phyloP scores from a whole-genome alignment of 768 basidiomycete species.

The Harrya chromipes region DNA sequence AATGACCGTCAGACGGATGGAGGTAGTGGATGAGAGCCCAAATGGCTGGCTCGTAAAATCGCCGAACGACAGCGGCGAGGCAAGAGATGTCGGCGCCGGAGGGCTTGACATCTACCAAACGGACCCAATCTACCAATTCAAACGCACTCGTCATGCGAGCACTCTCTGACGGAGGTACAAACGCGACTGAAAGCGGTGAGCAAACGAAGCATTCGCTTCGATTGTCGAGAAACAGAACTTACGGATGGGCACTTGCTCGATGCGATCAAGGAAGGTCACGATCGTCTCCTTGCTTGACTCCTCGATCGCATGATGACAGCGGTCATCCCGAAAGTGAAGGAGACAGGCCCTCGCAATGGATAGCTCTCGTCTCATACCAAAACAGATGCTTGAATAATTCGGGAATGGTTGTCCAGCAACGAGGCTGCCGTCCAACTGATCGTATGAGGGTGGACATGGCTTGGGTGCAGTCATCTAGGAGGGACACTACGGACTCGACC shows the following conservation, averaged over 20 bases:
- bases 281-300: slow-evolving; percentile 20
- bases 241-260: slow-evolving; percentile 48
- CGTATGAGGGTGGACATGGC: slow-evolving; percentile 43
- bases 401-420: slow-evolving; percentile 29
- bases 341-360: slow-evolving; percentile 40
- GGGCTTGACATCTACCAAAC: slow-evolving; percentile 41
- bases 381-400: slow-evolving; percentile 33
- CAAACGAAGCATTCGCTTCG: neutral
- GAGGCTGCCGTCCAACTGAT: slow-evolving; percentile 38
- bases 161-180: slow-evolving; percentile 37
- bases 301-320: neutral
- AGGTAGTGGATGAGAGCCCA: slow-evolving; percentile 42
- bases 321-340: slow-evolving; percentile 23
- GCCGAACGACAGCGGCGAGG: slow-evolving; percentile 37
- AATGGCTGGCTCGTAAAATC: slow-evolving; percentile 42
- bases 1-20: slow-evolving; percentile 37
- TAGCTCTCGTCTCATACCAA: slow-evolving; percentile 46
- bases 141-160: slow-evolving; percentile 42
- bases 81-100: slow-evolving; percentile 38
- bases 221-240: slow-evolving; percentile 23
- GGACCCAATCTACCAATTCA: slow-evolving; percentile 64
- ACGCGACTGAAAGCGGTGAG: neutral
- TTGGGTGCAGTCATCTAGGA: slow-evolving; percentile 78
- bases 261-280: slow-evolving; percentile 41
- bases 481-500: slow-evolving; percentile 42